phyloP scores from a whole-genome alignment of 2,329 filamentous ascomycete genomes.

The Penicillium concentricum region DNA sequence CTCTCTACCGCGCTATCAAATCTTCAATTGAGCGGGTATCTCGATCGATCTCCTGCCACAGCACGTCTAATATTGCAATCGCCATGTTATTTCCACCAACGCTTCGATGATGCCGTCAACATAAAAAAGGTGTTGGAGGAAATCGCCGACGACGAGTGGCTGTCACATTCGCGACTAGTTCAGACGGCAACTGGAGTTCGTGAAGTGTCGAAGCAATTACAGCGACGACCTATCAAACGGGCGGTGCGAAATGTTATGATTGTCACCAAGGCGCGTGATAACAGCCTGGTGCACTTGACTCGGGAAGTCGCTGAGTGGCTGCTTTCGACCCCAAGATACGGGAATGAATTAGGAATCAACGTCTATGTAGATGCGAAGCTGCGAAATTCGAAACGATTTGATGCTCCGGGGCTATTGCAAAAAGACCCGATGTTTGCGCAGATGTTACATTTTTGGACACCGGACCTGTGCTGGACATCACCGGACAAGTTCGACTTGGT shows the following conservation, averaged over 20 bases:
- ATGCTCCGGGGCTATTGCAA: constrained; percentile 68
- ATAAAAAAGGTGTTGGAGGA: constrained; percentile 94
- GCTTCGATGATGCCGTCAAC: constrained; percentile 94
- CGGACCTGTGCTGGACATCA: constrained; percentile 88
- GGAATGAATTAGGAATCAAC: constrained; percentile 84
- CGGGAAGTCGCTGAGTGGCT: constrained; percentile 86
- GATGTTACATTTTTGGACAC: constrained; percentile 95
- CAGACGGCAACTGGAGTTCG: constrained; percentile 94
- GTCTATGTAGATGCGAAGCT: constrained; percentile 99
- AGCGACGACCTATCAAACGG: constrained; percentile 85
- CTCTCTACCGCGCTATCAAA: constrained; percentile 60
- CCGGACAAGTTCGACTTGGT: constrained; percentile 97
- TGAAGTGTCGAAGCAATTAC: constrained; percentile 93
- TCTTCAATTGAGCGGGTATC: constrained; percentile 45
- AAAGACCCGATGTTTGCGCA: constrained; percentile 73
- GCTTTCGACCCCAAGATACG: constrained; percentile 83
- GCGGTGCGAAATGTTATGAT: constrained; percentile 97
- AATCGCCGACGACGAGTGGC: constrained; percentile 79
- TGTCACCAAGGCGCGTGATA: constrained; percentile 95
- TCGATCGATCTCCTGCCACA: constrained; percentile 46
- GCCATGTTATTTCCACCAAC: constrained; percentile 96
- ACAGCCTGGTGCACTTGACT: constrained; percentile 84
- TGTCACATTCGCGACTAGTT: constrained; percentile 90
- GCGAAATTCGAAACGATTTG: constrained; percentile 82
- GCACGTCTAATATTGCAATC: constrained; percentile 71